Conservation (phyloP, 768 basidiomycete species). For the Hebeloma cylindrosporum region DNA sequence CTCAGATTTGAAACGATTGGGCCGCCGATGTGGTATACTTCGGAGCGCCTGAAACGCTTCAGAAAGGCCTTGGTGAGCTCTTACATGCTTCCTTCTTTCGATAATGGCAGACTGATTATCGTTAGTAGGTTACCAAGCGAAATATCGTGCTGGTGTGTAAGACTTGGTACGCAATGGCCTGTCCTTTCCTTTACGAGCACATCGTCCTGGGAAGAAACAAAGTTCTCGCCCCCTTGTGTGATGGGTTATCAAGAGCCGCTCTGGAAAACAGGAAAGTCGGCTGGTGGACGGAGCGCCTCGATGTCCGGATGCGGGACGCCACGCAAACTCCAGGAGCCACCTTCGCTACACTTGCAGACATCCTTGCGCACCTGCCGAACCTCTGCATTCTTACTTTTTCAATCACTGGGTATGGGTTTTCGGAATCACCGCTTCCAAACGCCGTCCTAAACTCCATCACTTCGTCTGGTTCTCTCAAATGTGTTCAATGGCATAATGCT, state of each 20-base stretch:
- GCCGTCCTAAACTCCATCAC: slow-evolving; percentile 8
- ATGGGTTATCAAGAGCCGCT: slow-evolving; percentile 6
- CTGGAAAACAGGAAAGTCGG: slow-evolving; percentile 4
- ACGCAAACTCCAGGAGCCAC: not conserved
- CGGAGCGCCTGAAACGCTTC: slow-evolving; percentile 14
- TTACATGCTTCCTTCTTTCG: not conserved
- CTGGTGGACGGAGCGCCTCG: slow-evolving; percentile 26
- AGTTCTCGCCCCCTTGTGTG: slow-evolving; percentile 9
- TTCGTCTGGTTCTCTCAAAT: slow-evolving; percentile 14
- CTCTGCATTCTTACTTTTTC: slow-evolving; percentile 23
- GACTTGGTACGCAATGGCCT: slow-evolving; percentile 21
- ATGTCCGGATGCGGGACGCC: slow-evolving; percentile 18
- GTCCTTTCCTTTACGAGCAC: slow-evolving; percentile 23
- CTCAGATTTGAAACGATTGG: slow-evolving; percentile 11
- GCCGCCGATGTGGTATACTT: slow-evolving; percentile 12
- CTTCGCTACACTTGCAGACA: slow-evolving; percentile 9
- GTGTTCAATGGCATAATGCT: slow-evolving; percentile 16
- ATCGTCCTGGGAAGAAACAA: slow-evolving; percentile 17
- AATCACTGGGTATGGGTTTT: slow-evolving; percentile 7
- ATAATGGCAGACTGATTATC: not conserved
- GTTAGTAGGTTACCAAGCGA: slow-evolving; percentile 18
- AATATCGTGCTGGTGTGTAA: slow-evolving; percentile 22
- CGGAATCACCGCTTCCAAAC: not conserved
- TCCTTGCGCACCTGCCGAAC: slow-evolving; percentile 18
- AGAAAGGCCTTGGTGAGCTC: slow-evolving; percentile 25